A percentile compares a stretch with the other conserved stretches of the same genome.
phyloP scores from a whole-genome alignment of 2,329 filamentous ascomycete genomes.

The Fusarium goolgardi region DNA sequence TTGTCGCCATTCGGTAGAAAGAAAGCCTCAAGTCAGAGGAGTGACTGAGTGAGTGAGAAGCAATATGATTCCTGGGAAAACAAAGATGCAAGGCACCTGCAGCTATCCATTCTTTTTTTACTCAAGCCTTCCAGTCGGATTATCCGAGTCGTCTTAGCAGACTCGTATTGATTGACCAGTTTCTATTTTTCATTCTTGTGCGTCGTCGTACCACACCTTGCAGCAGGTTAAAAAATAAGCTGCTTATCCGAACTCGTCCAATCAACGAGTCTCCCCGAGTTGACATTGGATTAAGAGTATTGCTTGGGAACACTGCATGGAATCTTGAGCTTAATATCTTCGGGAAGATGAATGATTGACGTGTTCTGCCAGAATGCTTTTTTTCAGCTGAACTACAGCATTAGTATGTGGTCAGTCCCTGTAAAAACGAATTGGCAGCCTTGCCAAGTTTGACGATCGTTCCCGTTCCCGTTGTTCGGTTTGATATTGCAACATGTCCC shows the following conservation, averaged over 20 bases:
- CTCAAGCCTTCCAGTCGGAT: conserved; percentile 21
- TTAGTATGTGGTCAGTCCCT: not conserved
- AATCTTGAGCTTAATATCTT: conserved; percentile 14
- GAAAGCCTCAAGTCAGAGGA: not conserved
- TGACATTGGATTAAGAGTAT: not conserved
- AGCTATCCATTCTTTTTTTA: conserved; percentile 3
- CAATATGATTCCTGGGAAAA: not conserved
- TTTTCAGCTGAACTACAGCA: conserved; percentile 8
- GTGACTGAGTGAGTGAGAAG: not conserved
- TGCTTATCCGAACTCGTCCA: conserved; percentile 15
- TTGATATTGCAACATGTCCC: not conserved
- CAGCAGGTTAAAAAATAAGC: conserved; percentile 2
- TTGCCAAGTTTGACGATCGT: not conserved
- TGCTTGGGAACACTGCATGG: not conserved
- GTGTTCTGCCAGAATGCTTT: conserved; percentile 6
- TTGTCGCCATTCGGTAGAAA: not conserved
- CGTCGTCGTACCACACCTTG: conserved; percentile 13
- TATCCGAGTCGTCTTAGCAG: conserved; percentile 11
- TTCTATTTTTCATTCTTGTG: conserved; percentile 13
- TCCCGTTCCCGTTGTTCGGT: not conserved
- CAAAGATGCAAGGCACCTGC: conserved; percentile 5
- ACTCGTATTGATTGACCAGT: conserved; percentile 43
- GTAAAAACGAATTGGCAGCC: not conserved
- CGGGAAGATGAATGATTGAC: conserved; percentile 9
- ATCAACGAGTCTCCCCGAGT: not conserved